Percentiles rank a stretch among this genome's conserved stretches.
phyloP scores from a whole-genome alignment of 1,139 yeast genomes.

The Lodderomyces margitis region DNA sequence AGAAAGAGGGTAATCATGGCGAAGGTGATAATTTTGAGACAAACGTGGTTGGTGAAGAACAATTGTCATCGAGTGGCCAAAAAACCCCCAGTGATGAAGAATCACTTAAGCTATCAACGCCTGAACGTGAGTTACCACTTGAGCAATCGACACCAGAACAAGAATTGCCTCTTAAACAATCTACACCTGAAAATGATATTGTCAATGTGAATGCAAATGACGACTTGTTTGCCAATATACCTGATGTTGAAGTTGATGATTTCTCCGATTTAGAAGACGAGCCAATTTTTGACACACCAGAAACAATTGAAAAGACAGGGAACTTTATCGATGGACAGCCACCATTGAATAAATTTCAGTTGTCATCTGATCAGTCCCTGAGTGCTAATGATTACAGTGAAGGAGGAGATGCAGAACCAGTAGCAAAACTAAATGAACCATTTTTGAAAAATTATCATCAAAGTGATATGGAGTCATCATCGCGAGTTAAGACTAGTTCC shows the following conservation, averaged over 20 bases:
- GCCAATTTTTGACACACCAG: neutral
- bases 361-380: neutral
- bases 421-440: neutral
- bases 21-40: neutral
- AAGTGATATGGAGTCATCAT: neutral
- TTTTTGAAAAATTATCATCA: neutral
- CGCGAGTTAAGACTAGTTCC: constrained; percentile 3
- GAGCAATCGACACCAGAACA: constrained; percentile 4
- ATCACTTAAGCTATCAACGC: neutral
- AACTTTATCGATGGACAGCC: too few species aligned
- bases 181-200: constrained; percentile 1
- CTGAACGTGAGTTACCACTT: neutral
- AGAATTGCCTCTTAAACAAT: constrained; percentile 1
- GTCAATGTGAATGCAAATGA: neutral
- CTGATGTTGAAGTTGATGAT: constrained; percentile 5
- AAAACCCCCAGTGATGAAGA: neutral
- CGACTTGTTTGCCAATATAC: constrained; percentile 2
- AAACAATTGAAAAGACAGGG: too few species aligned
- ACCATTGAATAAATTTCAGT: neutral
- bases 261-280: constrained; percentile 4
- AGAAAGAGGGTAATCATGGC: neutral
- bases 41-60: neutral
- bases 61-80: neutral
- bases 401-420: too few species aligned
- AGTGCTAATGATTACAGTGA: too few species aligned